phyloP scores from a whole-genome alignment of 2,329 filamentous ascomycete genomes.

The Neoascochyta sp. region DNA sequence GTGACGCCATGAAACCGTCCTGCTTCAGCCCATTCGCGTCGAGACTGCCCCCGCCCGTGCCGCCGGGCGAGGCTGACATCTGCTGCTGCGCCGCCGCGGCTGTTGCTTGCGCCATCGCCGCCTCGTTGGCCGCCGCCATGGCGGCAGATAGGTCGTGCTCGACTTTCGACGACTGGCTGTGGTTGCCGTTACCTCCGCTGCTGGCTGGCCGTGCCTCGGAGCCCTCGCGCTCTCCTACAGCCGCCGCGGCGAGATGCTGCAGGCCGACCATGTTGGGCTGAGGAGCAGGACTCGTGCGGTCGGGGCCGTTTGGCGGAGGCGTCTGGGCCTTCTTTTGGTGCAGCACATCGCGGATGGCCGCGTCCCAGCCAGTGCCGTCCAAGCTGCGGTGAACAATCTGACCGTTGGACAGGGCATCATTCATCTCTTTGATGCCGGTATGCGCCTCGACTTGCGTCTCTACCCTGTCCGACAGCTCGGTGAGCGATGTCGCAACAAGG shows the following conservation, averaged over 20 bases:
- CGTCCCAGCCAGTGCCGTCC: conserved; percentile 36
- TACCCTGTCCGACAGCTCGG: conserved; percentile 32
- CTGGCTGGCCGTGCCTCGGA: conserved; percentile 25
- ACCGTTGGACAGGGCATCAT: conserved; percentile 29
- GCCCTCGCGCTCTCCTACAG: conserved; percentile 37
- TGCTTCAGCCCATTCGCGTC: conserved; percentile 11
- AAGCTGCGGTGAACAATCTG: conserved; percentile 29
- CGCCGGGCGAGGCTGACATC: conserved; percentile 15
- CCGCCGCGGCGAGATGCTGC: conserved; percentile 39
- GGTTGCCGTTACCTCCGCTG: conserved; percentile 20
- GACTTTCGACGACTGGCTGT: conserved; percentile 16
- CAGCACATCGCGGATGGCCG: conserved; percentile 30
- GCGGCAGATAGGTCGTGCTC: conserved; percentile 37
- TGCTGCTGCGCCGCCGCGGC: conserved; percentile 34
- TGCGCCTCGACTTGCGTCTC: conserved; percentile 37
- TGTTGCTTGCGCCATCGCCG: conserved; percentile 35
- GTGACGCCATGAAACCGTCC: conserved; percentile 8
- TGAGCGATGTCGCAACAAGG: conserved; percentile 34
- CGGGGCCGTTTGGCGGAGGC: conserved; percentile 15
- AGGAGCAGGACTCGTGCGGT: conserved; percentile 22
- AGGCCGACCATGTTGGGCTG: conserved; percentile 39
- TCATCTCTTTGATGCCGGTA: conserved; percentile 37
- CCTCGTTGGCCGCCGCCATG: conserved; percentile 36
- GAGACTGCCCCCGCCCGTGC: conserved; percentile 13
- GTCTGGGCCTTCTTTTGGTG: conserved; percentile 28